phyloP scores from a whole-genome alignment of 805 yeast genomes.

The Candida manassasensis region DNA sequence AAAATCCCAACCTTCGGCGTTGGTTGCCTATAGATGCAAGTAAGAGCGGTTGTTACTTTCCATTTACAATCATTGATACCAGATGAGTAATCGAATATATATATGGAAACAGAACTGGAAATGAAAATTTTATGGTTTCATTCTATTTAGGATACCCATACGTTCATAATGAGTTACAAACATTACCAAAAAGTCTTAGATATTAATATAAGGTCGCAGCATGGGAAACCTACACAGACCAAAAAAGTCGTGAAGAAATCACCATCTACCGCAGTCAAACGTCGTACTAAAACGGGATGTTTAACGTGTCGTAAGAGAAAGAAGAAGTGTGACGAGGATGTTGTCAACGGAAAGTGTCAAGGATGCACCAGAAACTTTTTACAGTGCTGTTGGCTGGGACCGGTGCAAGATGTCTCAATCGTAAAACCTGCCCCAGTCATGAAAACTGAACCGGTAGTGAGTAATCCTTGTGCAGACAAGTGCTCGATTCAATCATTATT shows the following conservation, averaged over 20 bases:
- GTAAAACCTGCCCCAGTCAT: constrained; percentile 7
- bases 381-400: constrained; percentile 40
- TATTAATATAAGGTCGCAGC: constrained; percentile 19
- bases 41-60: constrained; percentile 6
- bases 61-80: not conserved
- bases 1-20: constrained; percentile 4
- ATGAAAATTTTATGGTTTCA: constrained; percentile 1
- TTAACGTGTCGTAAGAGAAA: constrained; percentile 60
- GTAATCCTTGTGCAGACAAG: constrained; percentile 1
- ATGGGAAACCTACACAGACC: constrained; percentile 3
- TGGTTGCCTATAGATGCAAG: constrained; percentile 8
- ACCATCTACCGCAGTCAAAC: constrained; percentile 8
- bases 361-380: constrained; percentile 41
- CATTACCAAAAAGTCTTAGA: constrained; percentile 34
- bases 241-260: constrained; percentile 4
- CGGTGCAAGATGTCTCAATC: constrained; percentile 5
- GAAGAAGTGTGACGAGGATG: constrained; percentile 57
- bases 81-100: not conserved
- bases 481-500: constrained; percentile 10
- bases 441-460: constrained; percentile 3
- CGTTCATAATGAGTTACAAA: constrained; percentile 25
- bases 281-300: constrained; percentile 49
- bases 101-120: not conserved
- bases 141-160: not conserved
- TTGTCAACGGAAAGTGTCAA: constrained; percentile 40